phyloP scores from a whole-genome alignment of 129 eudicot species.

The Rutidosis leptorrhynchoides region DNA sequence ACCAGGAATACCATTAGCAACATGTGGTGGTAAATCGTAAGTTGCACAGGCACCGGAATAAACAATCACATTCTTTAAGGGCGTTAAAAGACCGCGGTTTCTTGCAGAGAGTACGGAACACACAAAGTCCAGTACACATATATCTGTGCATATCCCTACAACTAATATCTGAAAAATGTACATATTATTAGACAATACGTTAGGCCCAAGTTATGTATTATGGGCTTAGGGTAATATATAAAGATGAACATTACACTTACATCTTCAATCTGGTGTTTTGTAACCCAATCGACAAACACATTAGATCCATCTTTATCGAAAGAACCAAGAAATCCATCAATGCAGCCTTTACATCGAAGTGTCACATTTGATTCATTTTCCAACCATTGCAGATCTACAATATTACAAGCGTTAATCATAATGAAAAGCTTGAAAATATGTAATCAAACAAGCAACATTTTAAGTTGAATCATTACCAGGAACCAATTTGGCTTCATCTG shows the following conservation, averaged over 20 bases:
- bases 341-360: constrained; percentile 75
- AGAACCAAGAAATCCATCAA: constrained; percentile 87
- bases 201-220: too few relatives aligned
- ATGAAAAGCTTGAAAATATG: constrained; percentile 13
- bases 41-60: constrained; percentile 84
- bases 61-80: constrained; percentile 68
- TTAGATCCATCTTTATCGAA: constrained; percentile 77
- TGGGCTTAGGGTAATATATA: too few relatives aligned
- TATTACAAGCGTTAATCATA: constrained; percentile 5
- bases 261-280: constrained; percentile 57
- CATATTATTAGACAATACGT: too few relatives aligned
- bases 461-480: constrained; percentile 47
- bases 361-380: constrained; percentile 75
- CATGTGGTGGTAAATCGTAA: constrained; percentile 67
- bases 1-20: constrained; percentile 51
- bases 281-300: constrained; percentile 83
- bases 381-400: constrained; percentile 67
- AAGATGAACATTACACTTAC: constrained; percentile 38
- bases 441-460: not conserved
- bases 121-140: constrained; percentile 57
- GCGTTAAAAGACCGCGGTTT: constrained; percentile 37
- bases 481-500: constrained; percentile 73
- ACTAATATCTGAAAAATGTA: constrained; percentile 68
- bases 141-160: constrained; percentile 83
- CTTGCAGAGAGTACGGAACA: constrained; percentile 77